Percentiles rank a stretch among this genome's conserved stretches.
Conservation (phyloP, 352 stramenopile genomes). For the Aphanomyces euteiches region DNA sequence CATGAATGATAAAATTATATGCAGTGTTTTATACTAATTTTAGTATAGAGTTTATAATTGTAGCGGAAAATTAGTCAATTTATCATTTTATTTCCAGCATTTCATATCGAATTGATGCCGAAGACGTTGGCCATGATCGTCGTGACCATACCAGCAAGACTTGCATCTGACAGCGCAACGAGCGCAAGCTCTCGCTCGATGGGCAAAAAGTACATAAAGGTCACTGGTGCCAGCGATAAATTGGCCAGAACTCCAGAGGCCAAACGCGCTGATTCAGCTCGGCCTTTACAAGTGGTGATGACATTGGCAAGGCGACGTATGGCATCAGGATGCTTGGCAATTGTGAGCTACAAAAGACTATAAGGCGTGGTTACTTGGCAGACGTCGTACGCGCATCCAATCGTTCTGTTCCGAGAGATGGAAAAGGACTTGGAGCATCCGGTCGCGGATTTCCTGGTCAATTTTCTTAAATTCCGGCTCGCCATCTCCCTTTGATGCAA, state of each 20-base stretch:
- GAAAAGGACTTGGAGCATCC: conserved; percentile 67
- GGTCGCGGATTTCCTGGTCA: conserved; percentile 75
- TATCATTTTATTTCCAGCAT: not conserved
- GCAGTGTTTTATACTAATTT: not conserved
- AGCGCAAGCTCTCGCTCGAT: conserved; percentile 74
- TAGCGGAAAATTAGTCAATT: not conserved
- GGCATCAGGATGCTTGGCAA: conserved; percentile 65
- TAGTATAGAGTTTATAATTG: conserved; percentile 2
- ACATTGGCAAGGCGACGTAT: conserved; percentile 49
- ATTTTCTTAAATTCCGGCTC: conserved; percentile 49
- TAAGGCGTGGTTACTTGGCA: not conserved
- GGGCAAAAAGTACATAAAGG: conserved; percentile 73
- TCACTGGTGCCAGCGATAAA: conserved; percentile 70
- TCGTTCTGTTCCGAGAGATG: conserved; percentile 64
- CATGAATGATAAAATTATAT: too few relatives aligned
- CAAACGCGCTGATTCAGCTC: conserved; percentile 70
- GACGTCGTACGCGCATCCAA: conserved; percentile 42
- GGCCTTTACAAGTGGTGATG: conserved; percentile 65
- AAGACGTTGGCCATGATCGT: conserved; percentile 79
- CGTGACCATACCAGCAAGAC: conserved; percentile 72
- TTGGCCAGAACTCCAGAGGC: conserved; percentile 64
- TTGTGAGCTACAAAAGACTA: conserved; percentile 39
- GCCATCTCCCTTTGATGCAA: conserved; percentile 58
- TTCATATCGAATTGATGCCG: conserved; percentile 67
- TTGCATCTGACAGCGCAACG: conserved; percentile 67